Conservation (phyloP, 805 yeast genomes). For the Hermanozyma aechmeae region DNA sequence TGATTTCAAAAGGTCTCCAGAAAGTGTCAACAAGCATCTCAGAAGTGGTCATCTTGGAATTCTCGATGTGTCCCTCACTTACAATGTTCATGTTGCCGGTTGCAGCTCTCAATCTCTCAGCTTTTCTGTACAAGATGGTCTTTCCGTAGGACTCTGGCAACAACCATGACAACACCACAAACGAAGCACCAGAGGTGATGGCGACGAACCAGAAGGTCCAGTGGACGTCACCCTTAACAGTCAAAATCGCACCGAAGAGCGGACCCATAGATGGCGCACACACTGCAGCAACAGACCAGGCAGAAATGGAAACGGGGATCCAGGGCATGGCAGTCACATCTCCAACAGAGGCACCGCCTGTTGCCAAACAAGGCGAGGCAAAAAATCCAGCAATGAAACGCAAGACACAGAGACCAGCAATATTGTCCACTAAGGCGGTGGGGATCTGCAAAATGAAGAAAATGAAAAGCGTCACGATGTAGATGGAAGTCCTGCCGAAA, state of each 20-base stretch:
- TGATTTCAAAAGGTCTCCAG: slow-evolving; percentile 42
- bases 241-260: slow-evolving; percentile 43
- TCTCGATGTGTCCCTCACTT: slow-evolving; percentile 30
- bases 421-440: slow-evolving; percentile 39
- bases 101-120: slow-evolving; percentile 33
- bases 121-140: slow-evolving; percentile 39
- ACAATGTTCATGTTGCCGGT: slow-evolving; percentile 42
- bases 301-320: slow-evolving; percentile 37
- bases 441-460: slow-evolving; percentile 49
- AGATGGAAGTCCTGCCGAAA: slow-evolving; percentile 45
- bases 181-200: slow-evolving; percentile 28
- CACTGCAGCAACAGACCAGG: slow-evolving; percentile 47
- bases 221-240: slow-evolving; percentile 30
- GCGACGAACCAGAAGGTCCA: slow-evolving; percentile 46
- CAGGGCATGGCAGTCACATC: slow-evolving; percentile 37
- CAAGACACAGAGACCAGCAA: slow-evolving; percentile 41
- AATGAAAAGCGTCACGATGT: slow-evolving; percentile 35
- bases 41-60: slow-evolving; percentile 10
- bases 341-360: slow-evolving; percentile 50
- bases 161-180: slow-evolving; percentile 25
- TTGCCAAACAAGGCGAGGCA: slow-evolving; percentile 47
- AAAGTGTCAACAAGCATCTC: slow-evolving; percentile 21
- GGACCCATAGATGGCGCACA: slow-evolving; percentile 53
- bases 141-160: slow-evolving; percentile 43
- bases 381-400: slow-evolving; percentile 47